phyloP scores from a whole-genome alignment of 768 basidiomycete genomes.

The Suillus subaureus region DNA sequence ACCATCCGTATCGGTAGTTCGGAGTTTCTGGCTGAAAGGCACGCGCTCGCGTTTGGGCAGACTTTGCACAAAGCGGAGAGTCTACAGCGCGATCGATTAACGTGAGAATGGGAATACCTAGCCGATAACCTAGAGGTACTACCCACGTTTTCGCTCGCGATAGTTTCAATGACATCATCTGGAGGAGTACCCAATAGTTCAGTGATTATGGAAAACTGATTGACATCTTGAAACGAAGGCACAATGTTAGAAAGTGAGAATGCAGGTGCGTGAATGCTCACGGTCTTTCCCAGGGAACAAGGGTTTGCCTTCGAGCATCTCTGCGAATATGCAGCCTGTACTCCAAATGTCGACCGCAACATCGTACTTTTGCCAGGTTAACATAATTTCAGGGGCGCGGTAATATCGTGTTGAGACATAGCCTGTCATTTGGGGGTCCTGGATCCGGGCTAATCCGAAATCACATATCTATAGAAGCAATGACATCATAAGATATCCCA shows the following conservation, averaged over 20 bases:
- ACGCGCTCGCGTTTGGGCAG: constrained; percentile 95
- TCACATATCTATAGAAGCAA: constrained; percentile 80
- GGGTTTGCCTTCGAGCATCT: constrained; percentile 99
- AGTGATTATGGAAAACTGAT: constrained; percentile 99
- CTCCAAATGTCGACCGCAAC: constrained; percentile 99
- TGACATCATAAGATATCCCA: constrained; percentile 13
- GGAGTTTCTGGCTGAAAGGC: constrained; percentile 92
- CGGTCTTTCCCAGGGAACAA: constrained; percentile 99
- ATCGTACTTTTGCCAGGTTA: constrained; percentile 99
- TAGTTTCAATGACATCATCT: constrained; percentile 99
- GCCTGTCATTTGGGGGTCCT: constrained; percentile 99
- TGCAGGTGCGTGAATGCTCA: constrained; percentile 48
- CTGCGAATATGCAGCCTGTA: constrained; percentile 98
- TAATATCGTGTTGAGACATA: constrained; percentile 99
- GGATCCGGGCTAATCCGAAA: constrained; percentile 97
- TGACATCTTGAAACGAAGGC: constrained; percentile 71
- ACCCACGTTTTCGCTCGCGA: constrained; percentile 94
- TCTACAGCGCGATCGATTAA: constrained; percentile 49
- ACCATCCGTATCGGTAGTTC: constrained; percentile 86
- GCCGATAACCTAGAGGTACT: constrained; percentile 3
- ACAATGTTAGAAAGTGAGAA: constrained; percentile 13
- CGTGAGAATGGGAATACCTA: constrained; percentile 17
- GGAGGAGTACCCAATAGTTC: constrained; percentile 98
- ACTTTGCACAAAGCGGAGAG: constrained; percentile 97
- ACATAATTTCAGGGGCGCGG: constrained; percentile 99